A percentile compares a stretch with the other conserved stretches of the same genome.
Conservation (phyloP, 2,329 filamentous ascomycete genomes). For the Curvularia hawaiiensis region DNA sequence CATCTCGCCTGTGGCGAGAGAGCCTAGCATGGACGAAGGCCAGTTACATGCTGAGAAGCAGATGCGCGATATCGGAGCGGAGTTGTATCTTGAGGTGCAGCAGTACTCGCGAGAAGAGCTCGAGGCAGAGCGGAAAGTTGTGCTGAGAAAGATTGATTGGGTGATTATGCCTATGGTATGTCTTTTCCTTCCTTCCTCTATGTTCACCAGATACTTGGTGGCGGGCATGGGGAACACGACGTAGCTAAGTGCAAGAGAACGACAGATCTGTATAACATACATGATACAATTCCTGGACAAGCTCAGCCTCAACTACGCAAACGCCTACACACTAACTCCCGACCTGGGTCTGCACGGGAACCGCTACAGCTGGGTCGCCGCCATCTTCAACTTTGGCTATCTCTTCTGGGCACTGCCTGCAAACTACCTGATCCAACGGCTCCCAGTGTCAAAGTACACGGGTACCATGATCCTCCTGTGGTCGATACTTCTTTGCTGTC, state of each 20-base stretch:
- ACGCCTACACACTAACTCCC: conserved; percentile 44
- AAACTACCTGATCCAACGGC: conserved; percentile 46
- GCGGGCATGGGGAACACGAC: neutral
- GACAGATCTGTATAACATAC: conserved; percentile 50
- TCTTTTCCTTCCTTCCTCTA: neutral
- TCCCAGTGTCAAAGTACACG: conserved; percentile 46
- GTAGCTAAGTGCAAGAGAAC: neutral
- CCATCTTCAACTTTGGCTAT: conserved; percentile 54
- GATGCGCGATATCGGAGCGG: conserved; percentile 52
- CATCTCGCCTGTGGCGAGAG: conserved; percentile 26
- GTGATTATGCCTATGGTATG: conserved; percentile 55
- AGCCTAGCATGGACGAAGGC: conserved; percentile 37
- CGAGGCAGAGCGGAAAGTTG: conserved; percentile 49
- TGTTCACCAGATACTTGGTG: neutral
- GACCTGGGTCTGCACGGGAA: conserved; percentile 45
- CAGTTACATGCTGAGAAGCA: conserved; percentile 40
- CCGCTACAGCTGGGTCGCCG: conserved; percentile 51
- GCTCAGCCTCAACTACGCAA: conserved; percentile 50
- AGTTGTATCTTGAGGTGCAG: conserved; percentile 53
- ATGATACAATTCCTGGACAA: conserved; percentile 56
- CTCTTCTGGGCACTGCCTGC: conserved; percentile 50
- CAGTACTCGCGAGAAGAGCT: conserved; percentile 53
- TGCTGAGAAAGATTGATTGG: conserved; percentile 53
- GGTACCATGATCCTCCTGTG: conserved; percentile 50
- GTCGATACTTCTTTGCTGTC: conserved; percentile 53